Conservation (phyloP, 2,329 filamentous ascomycete genomes). For the Talaromyces sp. region DNA sequence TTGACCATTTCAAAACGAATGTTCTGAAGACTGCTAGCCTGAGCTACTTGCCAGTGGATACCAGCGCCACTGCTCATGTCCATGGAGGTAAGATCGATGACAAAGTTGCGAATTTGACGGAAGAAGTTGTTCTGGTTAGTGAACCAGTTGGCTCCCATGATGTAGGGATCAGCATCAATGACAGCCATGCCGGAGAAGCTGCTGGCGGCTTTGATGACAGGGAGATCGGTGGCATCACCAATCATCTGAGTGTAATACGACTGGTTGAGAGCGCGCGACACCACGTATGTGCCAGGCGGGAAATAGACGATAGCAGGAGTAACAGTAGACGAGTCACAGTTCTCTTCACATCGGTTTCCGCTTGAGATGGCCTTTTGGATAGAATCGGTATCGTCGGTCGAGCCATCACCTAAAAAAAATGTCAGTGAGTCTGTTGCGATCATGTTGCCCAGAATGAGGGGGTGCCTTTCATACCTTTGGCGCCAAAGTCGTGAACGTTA, state of each 20-base stretch:
- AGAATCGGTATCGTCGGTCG: slow-evolving; percentile 77
- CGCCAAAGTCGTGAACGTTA: slow-evolving; percentile 73
- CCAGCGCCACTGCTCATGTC: slow-evolving; percentile 59
- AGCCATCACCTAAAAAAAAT: slow-evolving; percentile 52
- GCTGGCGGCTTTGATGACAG: slow-evolving; percentile 68
- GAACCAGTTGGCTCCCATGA: slow-evolving; percentile 67
- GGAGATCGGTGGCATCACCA: slow-evolving; percentile 68
- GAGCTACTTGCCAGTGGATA: slow-evolving; percentile 83
- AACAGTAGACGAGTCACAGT: slow-evolving; percentile 80
- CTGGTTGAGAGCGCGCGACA: slow-evolving; percentile 74
- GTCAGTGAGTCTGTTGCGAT: slow-evolving; percentile 16
- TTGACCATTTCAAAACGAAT: slow-evolving; percentile 74
- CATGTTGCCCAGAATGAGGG: neutral
- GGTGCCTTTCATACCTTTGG: slow-evolving; percentile 54
- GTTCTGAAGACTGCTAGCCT: slow-evolving; percentile 75
- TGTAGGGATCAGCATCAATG: slow-evolving; percentile 84
- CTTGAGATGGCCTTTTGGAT: slow-evolving; percentile 79
- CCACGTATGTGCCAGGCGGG: slow-evolving; percentile 77
- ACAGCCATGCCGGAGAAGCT: slow-evolving; percentile 80
- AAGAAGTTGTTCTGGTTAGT: slow-evolving; percentile 82
- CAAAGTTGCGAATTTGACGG: slow-evolving; percentile 75
- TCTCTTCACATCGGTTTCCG: slow-evolving; percentile 73
- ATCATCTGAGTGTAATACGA: slow-evolving; percentile 93
- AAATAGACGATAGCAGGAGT: slow-evolving; percentile 88
- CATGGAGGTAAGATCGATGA: slow-evolving; percentile 69